Percentiles rank a stretch among this genome's conserved stretches.
phyloP scores from a whole-genome alignment of 139 green algal species.

The Mesotaenium endlicherianum region DNA sequence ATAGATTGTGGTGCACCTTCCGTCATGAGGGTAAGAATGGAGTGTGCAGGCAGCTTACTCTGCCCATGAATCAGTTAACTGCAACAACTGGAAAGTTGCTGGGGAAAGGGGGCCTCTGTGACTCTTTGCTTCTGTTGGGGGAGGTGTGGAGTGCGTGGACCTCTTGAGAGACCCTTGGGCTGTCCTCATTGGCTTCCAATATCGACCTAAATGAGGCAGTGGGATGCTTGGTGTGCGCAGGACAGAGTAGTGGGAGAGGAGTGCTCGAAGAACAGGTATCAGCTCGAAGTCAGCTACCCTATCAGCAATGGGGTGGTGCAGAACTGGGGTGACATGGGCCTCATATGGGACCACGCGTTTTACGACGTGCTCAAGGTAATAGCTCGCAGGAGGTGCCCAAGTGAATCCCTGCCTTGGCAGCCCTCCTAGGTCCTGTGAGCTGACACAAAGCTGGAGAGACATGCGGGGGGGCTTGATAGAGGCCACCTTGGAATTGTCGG shows the following conservation, averaged over 20 bases:
- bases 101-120: too few relatives aligned
- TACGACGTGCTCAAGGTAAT: slow-evolving; percentile 45
- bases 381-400: not conserved
- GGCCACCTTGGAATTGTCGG: not conserved
- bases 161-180: too few relatives aligned
- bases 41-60: too few relatives aligned
- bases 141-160: too few relatives aligned
- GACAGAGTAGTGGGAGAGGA: slow-evolving; percentile 62
- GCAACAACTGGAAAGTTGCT: too few relatives aligned
- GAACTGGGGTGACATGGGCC: slow-evolving; percentile 71
- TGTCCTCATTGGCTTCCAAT: not conserved
- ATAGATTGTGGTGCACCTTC: too few relatives aligned
- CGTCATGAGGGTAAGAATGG: too few relatives aligned
- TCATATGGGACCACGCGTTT: slow-evolving; percentile 70
- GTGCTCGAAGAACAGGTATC: slow-evolving; percentile 53
- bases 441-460: too few relatives aligned
- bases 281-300: slow-evolving; percentile 70
- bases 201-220: not conserved
- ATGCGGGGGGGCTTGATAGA: too few relatives aligned
- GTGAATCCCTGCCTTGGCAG: not conserved
- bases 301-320: slow-evolving; percentile 74
- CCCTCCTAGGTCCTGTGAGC: too few relatives aligned
- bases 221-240: not conserved
- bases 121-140: too few relatives aligned
- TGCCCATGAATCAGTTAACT: too few relatives aligned